A percentile compares a stretch with the other conserved stretches of the same genome.
Conservation (phyloP, 148 eudicot genomes). For the Spergularia bocconei region DNA sequence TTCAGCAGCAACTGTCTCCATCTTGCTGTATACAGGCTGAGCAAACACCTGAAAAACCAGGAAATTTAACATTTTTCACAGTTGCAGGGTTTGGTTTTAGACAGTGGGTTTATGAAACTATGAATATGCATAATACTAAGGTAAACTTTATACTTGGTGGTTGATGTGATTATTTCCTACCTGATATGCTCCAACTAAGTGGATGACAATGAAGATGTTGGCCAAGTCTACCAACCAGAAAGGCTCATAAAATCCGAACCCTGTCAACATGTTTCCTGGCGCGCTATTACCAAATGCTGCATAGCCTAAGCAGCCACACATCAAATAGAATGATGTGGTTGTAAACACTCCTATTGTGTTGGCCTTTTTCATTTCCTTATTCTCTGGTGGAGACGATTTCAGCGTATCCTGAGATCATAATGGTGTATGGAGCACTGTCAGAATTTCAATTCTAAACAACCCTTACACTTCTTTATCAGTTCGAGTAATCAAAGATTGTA, state of each 20-base stretch:
- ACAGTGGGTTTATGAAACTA: too few relatives aligned
- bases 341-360: conserved; percentile 39
- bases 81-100: too few relatives aligned
- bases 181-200: conserved; percentile 67
- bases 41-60: conserved; percentile 33
- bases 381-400: conserved; percentile 53
- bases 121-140: too few relatives aligned
- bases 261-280: conserved; percentile 72
- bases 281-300: conserved; percentile 69
- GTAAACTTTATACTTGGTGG: not conserved
- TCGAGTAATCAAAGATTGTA: too few relatives aligned
- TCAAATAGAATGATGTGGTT: conserved; percentile 55
- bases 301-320: conserved; percentile 78
- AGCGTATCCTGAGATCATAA: conserved; percentile 46
- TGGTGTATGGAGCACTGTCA: not conserved
- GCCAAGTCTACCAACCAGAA: conserved; percentile 65
- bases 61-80: too few relatives aligned
- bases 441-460: not conserved
- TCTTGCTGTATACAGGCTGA: conserved; percentile 36
- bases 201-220: conserved; percentile 58
- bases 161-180: conserved; percentile 11
- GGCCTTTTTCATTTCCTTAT: conserved; percentile 69
- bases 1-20: conserved; percentile 28
- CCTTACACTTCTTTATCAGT: not conserved
- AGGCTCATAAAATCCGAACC: conserved; percentile 73